A percentile compares a stretch with the other conserved stretches of the same genome.
phyloP scores from a whole-genome alignment of 2,329 filamentous ascomycete genomes.

The Cladosporium sphaerospermum region DNA sequence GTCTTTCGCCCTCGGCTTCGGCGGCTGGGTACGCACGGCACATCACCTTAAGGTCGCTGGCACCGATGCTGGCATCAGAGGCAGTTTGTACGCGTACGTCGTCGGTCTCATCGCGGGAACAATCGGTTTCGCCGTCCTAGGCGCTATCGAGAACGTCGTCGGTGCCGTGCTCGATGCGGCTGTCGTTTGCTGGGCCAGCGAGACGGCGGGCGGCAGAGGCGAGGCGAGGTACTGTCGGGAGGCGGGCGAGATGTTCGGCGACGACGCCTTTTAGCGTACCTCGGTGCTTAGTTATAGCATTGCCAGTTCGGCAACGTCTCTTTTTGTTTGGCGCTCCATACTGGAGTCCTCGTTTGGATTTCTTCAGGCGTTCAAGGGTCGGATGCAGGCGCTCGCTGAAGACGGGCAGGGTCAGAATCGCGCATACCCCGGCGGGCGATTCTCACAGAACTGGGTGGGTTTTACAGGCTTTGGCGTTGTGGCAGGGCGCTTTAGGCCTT shows the following conservation, averaged over 20 bases:
- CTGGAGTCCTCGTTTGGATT: background rate
- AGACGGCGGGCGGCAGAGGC: constrained; percentile 58
- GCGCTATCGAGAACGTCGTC: constrained; percentile 34
- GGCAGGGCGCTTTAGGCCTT: too few relatives aligned
- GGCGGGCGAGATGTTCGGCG: constrained; percentile 81
- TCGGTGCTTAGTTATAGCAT: background rate
- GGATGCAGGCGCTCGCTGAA: background rate
- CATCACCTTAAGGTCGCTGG: constrained; percentile 58
- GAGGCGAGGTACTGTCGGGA: constrained; percentile 80
- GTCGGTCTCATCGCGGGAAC: constrained; percentile 87
- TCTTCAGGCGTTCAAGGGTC: background rate
- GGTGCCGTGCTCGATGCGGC: constrained; percentile 44
- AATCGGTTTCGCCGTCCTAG: constrained; percentile 89
- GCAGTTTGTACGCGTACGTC: constrained; percentile 89
- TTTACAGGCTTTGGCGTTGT: too few relatives aligned
- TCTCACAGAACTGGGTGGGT: too few relatives aligned
- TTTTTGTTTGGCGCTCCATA: too few relatives aligned
- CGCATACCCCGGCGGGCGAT: background rate
- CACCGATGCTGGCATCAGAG: constrained; percentile 49
- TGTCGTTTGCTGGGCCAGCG: constrained; percentile 90
- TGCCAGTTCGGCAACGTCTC: too few relatives aligned
- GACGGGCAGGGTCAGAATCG: background rate
- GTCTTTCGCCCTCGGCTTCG: constrained; percentile 82
- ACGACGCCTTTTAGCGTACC: constrained; percentile 28
- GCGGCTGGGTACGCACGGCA: constrained; percentile 93